phyloP scores from a whole-genome alignment of 192 early-diverging fungal species.

The Geosiphon pyriformis region DNA sequence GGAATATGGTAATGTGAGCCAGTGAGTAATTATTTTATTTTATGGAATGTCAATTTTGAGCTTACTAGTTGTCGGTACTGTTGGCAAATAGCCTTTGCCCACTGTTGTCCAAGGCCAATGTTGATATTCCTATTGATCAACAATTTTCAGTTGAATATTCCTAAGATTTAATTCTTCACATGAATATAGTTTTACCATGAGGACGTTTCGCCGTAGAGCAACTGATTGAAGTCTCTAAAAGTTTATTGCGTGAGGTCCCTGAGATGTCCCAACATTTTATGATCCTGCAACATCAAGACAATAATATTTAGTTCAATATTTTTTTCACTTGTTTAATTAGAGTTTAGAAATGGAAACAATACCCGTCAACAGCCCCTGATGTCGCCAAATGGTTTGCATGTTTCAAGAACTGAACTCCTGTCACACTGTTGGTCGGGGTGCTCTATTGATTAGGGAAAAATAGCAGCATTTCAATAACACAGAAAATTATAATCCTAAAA shows the following conservation, averaged over 20 bases:
- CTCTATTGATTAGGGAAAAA: neutral
- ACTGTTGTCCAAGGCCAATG: slow-evolving; percentile 49
- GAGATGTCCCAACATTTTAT: slow-evolving; percentile 76
- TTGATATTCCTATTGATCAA: slow-evolving; percentile 47
- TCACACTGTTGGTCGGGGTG: slow-evolving; percentile 40
- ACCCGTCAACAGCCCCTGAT: slow-evolving; percentile 59
- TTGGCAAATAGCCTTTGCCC: slow-evolving; percentile 63
- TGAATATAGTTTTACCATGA: slow-evolving; percentile 27
- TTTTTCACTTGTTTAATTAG: no score
- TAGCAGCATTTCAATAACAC: neutral
- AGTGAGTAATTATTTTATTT: neutral
- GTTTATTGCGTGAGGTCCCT: slow-evolving; percentile 30
- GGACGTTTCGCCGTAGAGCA: slow-evolving; percentile 19
- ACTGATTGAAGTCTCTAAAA: slow-evolving; percentile 32
- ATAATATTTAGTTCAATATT: no score
- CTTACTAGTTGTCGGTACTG: slow-evolving; percentile 57
- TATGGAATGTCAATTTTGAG: neutral
- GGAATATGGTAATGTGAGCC: slow-evolving; percentile 14
- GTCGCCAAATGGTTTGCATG: slow-evolving; percentile 43
- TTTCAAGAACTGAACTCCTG: slow-evolving; percentile 41
- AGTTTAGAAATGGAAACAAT: slow-evolving; percentile 14
- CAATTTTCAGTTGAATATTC: neutral
- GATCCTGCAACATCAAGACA: slow-evolving; percentile 30
- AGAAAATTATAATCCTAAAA: neutral
- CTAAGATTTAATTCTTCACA: no score